Percentiles rank a stretch among this genome's conserved stretches.
Evolutionary conservation across 768 basidiomycete species (phyloP).

Genomic region (Termitomyces sp.): DNA sequence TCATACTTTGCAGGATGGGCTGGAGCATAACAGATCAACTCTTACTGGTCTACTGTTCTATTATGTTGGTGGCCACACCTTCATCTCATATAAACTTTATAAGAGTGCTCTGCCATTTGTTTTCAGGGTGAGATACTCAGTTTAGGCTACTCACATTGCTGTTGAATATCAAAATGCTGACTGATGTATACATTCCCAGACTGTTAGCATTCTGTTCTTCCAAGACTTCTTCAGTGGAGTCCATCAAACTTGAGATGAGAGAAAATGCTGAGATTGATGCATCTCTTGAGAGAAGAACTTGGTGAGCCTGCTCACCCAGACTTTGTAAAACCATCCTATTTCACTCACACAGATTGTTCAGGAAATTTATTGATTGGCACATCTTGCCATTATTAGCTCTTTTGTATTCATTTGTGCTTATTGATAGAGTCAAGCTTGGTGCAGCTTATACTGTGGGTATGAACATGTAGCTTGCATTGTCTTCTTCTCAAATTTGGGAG

Average conservation of each 20-base stretch:
- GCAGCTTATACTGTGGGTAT: slow-evolving; percentile 42
- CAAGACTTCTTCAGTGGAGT: slow-evolving; percentile 12
- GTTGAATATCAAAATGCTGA: background rate
- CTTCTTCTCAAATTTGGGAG: too few species aligned
- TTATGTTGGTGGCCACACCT: background rate
- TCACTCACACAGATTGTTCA: slow-evolving; percentile 12
- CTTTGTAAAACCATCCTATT: background rate
- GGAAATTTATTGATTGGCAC: slow-evolving; percentile 39
- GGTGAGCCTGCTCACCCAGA: slow-evolving; percentile 22
- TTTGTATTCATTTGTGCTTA: slow-evolving; percentile 40
- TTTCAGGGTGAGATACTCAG: slow-evolving; percentile 36
- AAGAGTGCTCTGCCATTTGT: slow-evolving; percentile 49
- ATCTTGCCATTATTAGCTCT: slow-evolving; percentile 39
- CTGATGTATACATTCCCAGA: slow-evolving; percentile 23
- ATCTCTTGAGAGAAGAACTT: slow-evolving; percentile 34
- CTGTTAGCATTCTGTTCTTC: slow-evolving; percentile 35
- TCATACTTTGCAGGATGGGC: slow-evolving; percentile 47
- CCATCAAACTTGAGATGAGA: slow-evolving; percentile 13
- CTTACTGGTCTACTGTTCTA: slow-evolving; percentile 31
- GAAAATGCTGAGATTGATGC: slow-evolving; percentile 15
- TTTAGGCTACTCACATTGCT: background rate
- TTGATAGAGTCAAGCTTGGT: slow-evolving; percentile 43
- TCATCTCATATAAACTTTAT: background rate
- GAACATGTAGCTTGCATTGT: slow-evolving; percentile 19
- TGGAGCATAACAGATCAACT: slow-evolving; percentile 41